Evolutionary conservation across 164 flowering plant genomes (phyloP).

Genomic region (Dillenia turbinata): DNA sequence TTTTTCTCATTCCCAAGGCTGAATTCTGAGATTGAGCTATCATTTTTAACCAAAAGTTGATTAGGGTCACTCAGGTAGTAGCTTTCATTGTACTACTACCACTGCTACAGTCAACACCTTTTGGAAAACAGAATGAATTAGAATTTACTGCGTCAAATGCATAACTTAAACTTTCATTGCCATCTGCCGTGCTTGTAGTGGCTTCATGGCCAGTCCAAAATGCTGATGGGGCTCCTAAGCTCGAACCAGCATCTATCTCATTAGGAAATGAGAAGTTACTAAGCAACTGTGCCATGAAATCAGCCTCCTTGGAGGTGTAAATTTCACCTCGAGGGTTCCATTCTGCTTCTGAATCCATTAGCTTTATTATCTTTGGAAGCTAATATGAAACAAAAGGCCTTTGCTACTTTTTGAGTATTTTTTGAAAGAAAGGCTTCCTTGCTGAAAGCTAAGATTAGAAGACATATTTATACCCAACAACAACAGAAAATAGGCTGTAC

Average conservation of each 20-base stretch:
- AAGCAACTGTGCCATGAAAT: constrained; percentile 68
- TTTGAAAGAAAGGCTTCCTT: background rate
- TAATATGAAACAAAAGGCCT: background rate
- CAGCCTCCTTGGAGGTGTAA: constrained; percentile 48
- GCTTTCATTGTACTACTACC: constrained; percentile 19
- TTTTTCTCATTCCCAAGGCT: constrained; percentile 22
- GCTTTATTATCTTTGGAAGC: constrained; percentile 36
- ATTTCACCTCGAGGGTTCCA: constrained; percentile 40
- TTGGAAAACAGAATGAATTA: constrained; percentile 21
- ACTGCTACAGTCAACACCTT: constrained; percentile 21
- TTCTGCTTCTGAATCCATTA: constrained; percentile 35
- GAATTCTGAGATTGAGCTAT: constrained; percentile 30
- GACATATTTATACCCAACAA: constrained; percentile 33
- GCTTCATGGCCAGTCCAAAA: constrained; percentile 24
- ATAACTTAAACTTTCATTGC: constrained; percentile 21
- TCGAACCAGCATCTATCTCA: constrained; percentile 19
- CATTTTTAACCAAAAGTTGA: constrained; percentile 8
- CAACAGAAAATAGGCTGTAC: constrained; percentile 4
- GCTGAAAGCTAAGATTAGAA: background rate
- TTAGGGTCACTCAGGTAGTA: constrained; percentile 23
- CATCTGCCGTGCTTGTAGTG: constrained; percentile 6
- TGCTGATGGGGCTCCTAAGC: constrained; percentile 12
- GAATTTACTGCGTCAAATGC: constrained; percentile 20
- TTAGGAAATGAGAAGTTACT: constrained; percentile 19
- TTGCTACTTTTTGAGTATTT: constrained; percentile 1